Percentiles rank a stretch among this genome's conserved stretches.
phyloP scores from a whole-genome alignment of 768 basidiomycete species.

The Lactarius deliciosus region DNA sequence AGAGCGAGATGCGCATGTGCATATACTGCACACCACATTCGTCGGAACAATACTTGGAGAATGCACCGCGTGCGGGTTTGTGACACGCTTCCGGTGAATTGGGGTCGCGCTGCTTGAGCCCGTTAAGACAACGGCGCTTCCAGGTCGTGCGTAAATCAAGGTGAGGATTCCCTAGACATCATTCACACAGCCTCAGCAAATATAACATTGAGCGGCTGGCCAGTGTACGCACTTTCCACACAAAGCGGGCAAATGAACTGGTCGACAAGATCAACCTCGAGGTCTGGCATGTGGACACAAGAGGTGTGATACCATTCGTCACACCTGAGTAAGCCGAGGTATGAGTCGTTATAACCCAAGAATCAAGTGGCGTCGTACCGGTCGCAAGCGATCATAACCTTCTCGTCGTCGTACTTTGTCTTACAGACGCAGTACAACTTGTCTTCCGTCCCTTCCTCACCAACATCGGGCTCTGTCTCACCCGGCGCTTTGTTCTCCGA shows the following conservation, averaged over 20 bases:
- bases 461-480: conserved; percentile 39
- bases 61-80: conserved; percentile 73
- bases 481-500: conserved; percentile 44
- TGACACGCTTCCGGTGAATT: conserved; percentile 69
- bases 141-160: conserved; percentile 71
- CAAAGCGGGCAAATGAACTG: conserved; percentile 89
- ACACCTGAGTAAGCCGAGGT: conserved; percentile 50
- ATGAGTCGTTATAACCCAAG: not conserved
- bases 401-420: conserved; percentile 82
- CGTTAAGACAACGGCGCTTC: conserved; percentile 74
- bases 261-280: conserved; percentile 84
- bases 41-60: conserved; percentile 91
- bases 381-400: conserved; percentile 93
- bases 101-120: conserved; percentile 62
- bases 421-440: conserved; percentile 88
- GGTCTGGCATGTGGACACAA: conserved; percentile 80
- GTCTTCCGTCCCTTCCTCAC: conserved; percentile 51
- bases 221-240: conserved; percentile 57
- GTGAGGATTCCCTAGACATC: conserved; percentile 52
- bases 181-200: not conserved
- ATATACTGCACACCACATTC: conserved; percentile 80
- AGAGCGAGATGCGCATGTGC: conserved; percentile 60
- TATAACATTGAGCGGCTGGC: not conserved
- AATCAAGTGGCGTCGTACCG: conserved; percentile 48
- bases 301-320: conserved; percentile 94